Percentiles rank a stretch among this genome's conserved stretches.
These are phyloP conservation scores for Suillus subluteus DNA, from an alignment of 768 basidiomycete genomes.

Conservation along the genomic window DNA sequence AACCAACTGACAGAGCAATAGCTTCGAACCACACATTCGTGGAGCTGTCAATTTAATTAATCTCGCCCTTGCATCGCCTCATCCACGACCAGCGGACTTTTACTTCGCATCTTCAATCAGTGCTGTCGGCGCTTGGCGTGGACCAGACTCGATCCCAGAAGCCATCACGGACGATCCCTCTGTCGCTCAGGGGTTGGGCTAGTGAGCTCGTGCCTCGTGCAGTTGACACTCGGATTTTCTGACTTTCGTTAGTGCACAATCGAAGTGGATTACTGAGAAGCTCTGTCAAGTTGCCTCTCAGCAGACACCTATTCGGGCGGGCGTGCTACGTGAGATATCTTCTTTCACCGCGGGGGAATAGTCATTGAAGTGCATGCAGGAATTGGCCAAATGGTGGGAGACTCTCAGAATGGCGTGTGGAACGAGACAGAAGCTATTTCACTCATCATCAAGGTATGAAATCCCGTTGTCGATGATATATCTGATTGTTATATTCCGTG, in stretches of 20 bases:
- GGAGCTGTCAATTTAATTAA: slow-evolving; percentile 55
- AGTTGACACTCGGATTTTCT: not conserved
- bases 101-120: slow-evolving; percentile 57
- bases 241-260: slow-evolving; percentile 24
- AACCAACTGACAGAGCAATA: slow-evolving; percentile 15
- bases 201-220: slow-evolving; percentile 22
- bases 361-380: slow-evolving; percentile 42
- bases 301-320: slow-evolving; percentile 24
- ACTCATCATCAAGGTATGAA: slow-evolving; percentile 32
- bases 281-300: slow-evolving; percentile 46
- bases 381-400: slow-evolving; percentile 62
- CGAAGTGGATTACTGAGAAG: slow-evolving; percentile 61
- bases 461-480: not conserved
- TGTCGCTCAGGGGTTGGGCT: slow-evolving; percentile 36
- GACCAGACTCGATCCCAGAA: slow-evolving; percentile 24
- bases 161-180: slow-evolving; percentile 26
- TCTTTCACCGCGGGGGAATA: not conserved
- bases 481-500: slow-evolving; percentile 27
- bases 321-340: slow-evolving; percentile 24
- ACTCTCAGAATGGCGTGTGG: slow-evolving; percentile 52
- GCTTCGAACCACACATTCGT: slow-evolving; percentile 50
- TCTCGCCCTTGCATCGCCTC: slow-evolving; percentile 45
- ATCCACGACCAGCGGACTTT: slow-evolving; percentile 40
- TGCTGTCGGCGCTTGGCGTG: slow-evolving; percentile 26
- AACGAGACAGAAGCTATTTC: slow-evolving; percentile 51